These are phyloP conservation scores for Trichomonascus vanleenenianus DNA, from an alignment of 805 yeast genomes.

Conservation along the genomic window DNA sequence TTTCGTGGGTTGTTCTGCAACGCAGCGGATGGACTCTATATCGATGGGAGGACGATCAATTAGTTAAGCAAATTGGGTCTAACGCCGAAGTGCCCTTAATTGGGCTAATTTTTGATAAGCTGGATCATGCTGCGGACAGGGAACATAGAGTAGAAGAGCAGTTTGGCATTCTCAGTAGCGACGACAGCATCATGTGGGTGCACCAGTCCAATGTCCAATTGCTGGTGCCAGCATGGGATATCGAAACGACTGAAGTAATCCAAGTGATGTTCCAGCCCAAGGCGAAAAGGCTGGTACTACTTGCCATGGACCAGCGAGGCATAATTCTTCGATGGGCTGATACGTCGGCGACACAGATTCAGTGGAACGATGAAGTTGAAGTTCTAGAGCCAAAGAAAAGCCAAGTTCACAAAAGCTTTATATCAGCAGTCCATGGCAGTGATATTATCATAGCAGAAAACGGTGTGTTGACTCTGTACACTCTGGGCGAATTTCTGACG, in stretches of 20 bases:
- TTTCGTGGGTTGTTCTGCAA: conserved; percentile 15
- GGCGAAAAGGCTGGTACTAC: not conserved
- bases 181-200: conserved; percentile 12
- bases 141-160: not conserved
- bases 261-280: not conserved
- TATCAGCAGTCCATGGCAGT: not conserved
- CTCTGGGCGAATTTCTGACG: conserved; percentile 1
- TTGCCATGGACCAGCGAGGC: not conserved
- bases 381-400: not conserved
- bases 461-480: not conserved
- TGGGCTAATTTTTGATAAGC: not conserved
- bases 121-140: not conserved
- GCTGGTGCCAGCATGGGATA: conserved; percentile 10
- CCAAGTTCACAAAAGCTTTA: not conserved
- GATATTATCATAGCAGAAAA: conserved; percentile 1
- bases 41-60: conserved; percentile 11
- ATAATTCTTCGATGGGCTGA: not conserved
- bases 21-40: conserved; percentile 14
- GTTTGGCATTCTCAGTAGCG: conserved; percentile 11
- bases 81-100: conserved; percentile 7
- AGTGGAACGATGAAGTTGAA: not conserved
- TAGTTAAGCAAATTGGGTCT: conserved; percentile 11
- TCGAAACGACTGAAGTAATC: not conserved
- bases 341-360: not conserved
- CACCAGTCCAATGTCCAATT: conserved; percentile 10